A percentile compares a stretch with the other conserved stretches of the same genome.
Evolutionary conservation across 2,329 filamentous ascomycete species (phyloP).

Genomic region (Achaetomium macrosporum): DNA sequence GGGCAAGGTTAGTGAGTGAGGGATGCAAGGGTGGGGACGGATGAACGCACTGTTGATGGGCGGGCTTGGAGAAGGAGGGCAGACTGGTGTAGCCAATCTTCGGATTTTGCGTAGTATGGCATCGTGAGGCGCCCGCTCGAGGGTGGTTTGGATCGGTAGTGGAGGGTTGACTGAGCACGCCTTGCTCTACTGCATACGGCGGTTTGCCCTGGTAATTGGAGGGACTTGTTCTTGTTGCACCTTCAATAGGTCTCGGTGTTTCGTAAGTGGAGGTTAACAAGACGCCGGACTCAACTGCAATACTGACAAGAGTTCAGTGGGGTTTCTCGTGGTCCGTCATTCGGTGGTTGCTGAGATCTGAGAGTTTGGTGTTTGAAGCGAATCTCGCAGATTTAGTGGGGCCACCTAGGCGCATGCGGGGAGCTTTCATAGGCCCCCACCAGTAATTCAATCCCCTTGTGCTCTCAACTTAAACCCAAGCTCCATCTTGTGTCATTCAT

Average conservation of each 20-base stretch:
- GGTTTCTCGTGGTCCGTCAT: not conserved
- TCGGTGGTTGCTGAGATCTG: not conserved
- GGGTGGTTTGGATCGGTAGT: not conserved
- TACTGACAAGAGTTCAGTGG: no score
- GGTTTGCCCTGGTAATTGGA: not conserved
- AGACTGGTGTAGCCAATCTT: constrained; percentile 90
- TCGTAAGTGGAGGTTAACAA: no score
- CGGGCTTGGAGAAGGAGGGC: constrained; percentile 78
- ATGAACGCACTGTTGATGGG: constrained; percentile 65
- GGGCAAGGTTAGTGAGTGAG: constrained; percentile 12
- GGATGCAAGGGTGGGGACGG: not conserved
- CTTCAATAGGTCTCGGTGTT: no score
- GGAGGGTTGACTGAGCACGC: not conserved
- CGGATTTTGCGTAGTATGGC: constrained; percentile 63
- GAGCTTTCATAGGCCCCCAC: not conserved
- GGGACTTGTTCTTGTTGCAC: no score
- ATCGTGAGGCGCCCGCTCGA: constrained; percentile 11
- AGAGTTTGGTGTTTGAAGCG: not conserved
- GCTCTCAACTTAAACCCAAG: not conserved
- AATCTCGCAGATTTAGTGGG: constrained; percentile 12
- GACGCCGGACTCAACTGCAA: no score
- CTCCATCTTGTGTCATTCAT: no score
- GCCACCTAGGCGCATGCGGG: constrained; percentile 12
- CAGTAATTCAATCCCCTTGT: no score
- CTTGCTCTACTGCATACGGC: no score